Evolutionary conservation across 495 filamentous ascomycete genomes (phyloP).

Genomic region (Neurospora cerealis): DNA sequence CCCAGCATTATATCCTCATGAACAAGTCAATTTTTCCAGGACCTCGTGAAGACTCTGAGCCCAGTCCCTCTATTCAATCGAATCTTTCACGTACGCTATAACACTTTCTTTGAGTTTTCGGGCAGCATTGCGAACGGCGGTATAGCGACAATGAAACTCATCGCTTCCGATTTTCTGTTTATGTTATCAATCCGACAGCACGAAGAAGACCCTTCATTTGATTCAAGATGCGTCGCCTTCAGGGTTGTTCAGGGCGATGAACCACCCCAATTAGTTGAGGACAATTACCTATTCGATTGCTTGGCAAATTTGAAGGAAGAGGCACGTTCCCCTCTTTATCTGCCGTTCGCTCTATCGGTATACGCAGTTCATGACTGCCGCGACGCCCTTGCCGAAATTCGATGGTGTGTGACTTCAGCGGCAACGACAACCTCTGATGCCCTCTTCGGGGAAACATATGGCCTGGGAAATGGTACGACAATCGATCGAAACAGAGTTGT

Average conservation of each 20-base stretch:
- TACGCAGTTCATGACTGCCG: not conserved
- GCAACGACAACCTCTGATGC: rapidly evolving
- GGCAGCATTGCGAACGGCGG: not conserved
- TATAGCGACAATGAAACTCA: not conserved
- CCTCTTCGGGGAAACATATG: rapidly evolving
- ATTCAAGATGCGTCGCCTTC: not conserved
- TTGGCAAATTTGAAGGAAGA: not conserved
- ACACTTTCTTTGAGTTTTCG: not conserved
- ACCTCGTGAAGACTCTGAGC: not conserved
- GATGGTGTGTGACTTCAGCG: rapidly evolving
- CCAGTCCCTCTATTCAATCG: not conserved
- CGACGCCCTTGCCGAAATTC: rapidly evolving
- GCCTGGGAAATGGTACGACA: not conserved
- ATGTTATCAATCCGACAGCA: not conserved
- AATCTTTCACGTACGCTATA: not conserved
- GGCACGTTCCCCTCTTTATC: not conserved
- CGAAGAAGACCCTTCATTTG: not conserved
- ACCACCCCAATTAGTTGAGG: not conserved
- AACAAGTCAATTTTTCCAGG: not conserved
- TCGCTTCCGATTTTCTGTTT: rapidly evolving
- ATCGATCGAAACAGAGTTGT: not conserved
- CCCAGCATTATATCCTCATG: not conserved
- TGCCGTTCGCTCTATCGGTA: not conserved
- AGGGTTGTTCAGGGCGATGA: not conserved
- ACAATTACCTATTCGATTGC: not conserved